A percentile compares a stretch with the other conserved stretches of the same genome.
phyloP scores from a whole-genome alignment of 768 basidiomycete species.

The Termitomyces eurrhizus region DNA sequence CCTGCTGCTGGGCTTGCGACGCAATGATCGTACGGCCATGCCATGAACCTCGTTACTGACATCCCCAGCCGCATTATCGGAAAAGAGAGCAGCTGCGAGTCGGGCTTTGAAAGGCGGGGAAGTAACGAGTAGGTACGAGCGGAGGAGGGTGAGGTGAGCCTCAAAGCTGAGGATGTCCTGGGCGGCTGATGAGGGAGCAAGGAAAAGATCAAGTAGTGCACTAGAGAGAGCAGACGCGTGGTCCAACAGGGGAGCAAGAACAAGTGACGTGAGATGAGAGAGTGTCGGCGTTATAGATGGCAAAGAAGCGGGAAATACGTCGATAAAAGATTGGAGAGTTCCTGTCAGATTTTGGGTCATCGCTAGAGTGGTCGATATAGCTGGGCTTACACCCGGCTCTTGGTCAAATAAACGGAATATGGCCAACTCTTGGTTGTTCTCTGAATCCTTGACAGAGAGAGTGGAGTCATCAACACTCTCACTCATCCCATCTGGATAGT shows the following conservation, averaged over 20 bases:
- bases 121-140: constrained; percentile 73
- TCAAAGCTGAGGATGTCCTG: constrained; percentile 61
- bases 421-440: constrained; percentile 33
- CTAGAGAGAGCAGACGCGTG: constrained; percentile 64
- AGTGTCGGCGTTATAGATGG: constrained; percentile 66
- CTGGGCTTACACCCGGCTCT: constrained; percentile 50
- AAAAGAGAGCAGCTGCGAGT: constrained; percentile 71
- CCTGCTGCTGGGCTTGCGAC: constrained; percentile 21
- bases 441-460: constrained; percentile 2
- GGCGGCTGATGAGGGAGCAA: constrained; percentile 38
- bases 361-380: constrained; percentile 15
- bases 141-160: constrained; percentile 62
- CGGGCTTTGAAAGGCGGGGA: constrained; percentile 70
- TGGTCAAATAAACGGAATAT: constrained; percentile 60
- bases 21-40: constrained; percentile 30
- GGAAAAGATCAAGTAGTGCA: constrained; percentile 63
- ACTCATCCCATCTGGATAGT: not conserved
- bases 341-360: constrained; percentile 4
- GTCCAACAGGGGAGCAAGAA: constrained; percentile 55
- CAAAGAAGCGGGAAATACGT: constrained; percentile 51
- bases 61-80: constrained; percentile 57
- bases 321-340: constrained; percentile 46
- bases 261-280: constrained; percentile 54
- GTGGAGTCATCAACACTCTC: not conserved
- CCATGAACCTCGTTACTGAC: constrained; percentile 30